A percentile compares a stretch with the other conserved stretches of the same genome.
Conservation (phyloP, 2,329 filamentous ascomycete genomes). For the Cyanodermella asteris region DNA sequence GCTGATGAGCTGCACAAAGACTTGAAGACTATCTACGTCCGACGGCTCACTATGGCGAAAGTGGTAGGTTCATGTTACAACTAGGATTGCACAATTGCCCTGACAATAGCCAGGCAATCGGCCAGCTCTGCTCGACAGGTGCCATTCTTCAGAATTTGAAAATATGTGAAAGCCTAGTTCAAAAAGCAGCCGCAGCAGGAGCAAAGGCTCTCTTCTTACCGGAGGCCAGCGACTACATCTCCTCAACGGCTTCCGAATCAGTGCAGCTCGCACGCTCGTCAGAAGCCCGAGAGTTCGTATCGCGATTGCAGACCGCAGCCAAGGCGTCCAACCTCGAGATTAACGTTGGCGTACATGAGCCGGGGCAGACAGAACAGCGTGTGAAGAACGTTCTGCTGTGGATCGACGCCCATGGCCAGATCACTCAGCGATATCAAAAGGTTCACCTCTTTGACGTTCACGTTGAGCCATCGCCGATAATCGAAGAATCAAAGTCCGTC, state of each 20-base stretch:
- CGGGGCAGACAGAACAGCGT: slow-evolving; percentile 27
- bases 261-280: slow-evolving; percentile 48
- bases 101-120: slow-evolving; percentile 76
- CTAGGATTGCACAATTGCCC: slow-evolving; percentile 2
- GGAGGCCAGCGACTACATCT: slow-evolving; percentile 81
- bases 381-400: slow-evolving; percentile 45
- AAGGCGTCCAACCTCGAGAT: slow-evolving; percentile 42
- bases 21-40: too few species aligned
- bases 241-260: slow-evolving; percentile 42
- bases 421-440: slow-evolving; percentile 57
- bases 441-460: slow-evolving; percentile 69
- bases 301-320: slow-evolving; percentile 50
- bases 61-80: too few species aligned
- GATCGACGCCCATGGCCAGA: slow-evolving; percentile 38
- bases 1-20: too few species aligned
- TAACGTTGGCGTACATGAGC: slow-evolving; percentile 74
- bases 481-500: slow-evolving; percentile 45
- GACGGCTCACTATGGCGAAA: too few species aligned
- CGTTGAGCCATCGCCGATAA: slow-evolving; percentile 31
- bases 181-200: slow-evolving; percentile 50
- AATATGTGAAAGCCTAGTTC: slow-evolving; percentile 51
- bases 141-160: slow-evolving; percentile 58
- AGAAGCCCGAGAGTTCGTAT: slow-evolving; percentile 47
- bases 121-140: slow-evolving; percentile 71
- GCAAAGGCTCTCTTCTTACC: slow-evolving; percentile 70